These are phyloP conservation scores for Alternaria tenuissima DNA, from an alignment of 2,329 filamentous ascomycete species.

Conservation along the genomic window DNA sequence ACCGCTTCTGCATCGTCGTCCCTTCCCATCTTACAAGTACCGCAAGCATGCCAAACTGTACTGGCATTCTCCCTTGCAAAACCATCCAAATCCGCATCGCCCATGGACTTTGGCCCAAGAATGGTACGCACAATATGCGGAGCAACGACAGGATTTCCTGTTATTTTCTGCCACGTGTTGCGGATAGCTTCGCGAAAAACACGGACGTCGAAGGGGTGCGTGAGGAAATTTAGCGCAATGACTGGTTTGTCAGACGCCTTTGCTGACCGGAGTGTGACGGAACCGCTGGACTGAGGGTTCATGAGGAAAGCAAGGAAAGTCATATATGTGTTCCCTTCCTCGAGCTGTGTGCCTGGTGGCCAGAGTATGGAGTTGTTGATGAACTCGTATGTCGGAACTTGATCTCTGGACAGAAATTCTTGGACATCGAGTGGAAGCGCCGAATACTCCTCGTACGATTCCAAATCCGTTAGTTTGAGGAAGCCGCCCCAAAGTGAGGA, in stretches of 20 bases:
- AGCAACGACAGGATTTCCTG: slow-evolving; percentile 59
- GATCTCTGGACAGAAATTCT: slow-evolving; percentile 57
- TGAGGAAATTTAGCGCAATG: slow-evolving; percentile 63
- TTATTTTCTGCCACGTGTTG: slow-evolving; percentile 53
- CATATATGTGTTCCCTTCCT: slow-evolving; percentile 48
- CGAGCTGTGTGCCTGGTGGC: slow-evolving; percentile 36
- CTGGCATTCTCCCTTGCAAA: slow-evolving; percentile 39
- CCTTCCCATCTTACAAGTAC: slow-evolving; percentile 51
- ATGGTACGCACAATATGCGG: slow-evolving; percentile 59
- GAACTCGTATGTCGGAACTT: slow-evolving; percentile 67
- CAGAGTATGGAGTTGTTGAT: slow-evolving; percentile 41
- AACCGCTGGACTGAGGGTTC: slow-evolving; percentile 60
- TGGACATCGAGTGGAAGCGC: slow-evolving; percentile 57
- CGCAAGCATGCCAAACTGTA: slow-evolving; percentile 51
- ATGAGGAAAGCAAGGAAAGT: slow-evolving; percentile 56
- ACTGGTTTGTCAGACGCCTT: slow-evolving; percentile 61
- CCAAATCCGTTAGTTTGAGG: slow-evolving; percentile 55
- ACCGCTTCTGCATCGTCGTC: slow-evolving; percentile 45
- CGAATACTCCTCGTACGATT: slow-evolving; percentile 53
- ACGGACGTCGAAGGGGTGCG: slow-evolving; percentile 62
- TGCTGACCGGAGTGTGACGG: slow-evolving; percentile 61
- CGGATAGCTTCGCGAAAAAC: slow-evolving; percentile 43
- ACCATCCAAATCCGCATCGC: slow-evolving; percentile 60
- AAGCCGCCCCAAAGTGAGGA: slow-evolving; percentile 63
- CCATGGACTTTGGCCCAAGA: slow-evolving; percentile 54